Evolutionary conservation across 2,329 filamentous ascomycete genomes (phyloP).

Genomic region (Pseudogymnoascus verrucosus): DNA sequence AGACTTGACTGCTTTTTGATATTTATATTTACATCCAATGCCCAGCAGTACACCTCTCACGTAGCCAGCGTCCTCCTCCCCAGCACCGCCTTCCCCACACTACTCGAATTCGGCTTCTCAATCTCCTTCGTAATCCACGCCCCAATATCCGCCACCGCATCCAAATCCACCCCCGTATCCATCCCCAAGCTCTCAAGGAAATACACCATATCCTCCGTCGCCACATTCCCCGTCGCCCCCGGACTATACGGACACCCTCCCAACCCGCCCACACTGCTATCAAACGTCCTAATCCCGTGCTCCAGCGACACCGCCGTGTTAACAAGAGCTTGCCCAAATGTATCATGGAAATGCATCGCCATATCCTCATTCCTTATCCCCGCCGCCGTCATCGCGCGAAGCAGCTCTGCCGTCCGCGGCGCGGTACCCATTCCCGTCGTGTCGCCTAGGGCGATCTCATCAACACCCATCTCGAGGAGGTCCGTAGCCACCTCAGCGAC

Average conservation of each 20-base stretch:
- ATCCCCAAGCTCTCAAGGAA: slow-evolving; percentile 67
- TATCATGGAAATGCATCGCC: slow-evolving; percentile 84
- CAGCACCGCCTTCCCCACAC: slow-evolving; percentile 57
- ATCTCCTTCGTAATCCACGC: slow-evolving; percentile 62
- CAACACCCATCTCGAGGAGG: slow-evolving; percentile 77
- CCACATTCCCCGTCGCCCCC: slow-evolving; percentile 78
- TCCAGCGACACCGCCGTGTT: slow-evolving; percentile 72
- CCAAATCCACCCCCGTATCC: slow-evolving; percentile 63
- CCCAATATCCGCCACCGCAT: slow-evolving; percentile 59
- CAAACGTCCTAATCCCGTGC: slow-evolving; percentile 70
- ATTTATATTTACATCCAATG: slow-evolving; percentile 4
- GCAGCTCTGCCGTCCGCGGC: slow-evolving; percentile 56
- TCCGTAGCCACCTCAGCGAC: slow-evolving; percentile 60
- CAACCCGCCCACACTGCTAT: slow-evolving; percentile 70
- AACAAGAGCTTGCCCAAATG: slow-evolving; percentile 76
- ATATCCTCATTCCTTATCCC: slow-evolving; percentile 63
- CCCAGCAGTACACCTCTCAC: not conserved
- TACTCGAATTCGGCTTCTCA: slow-evolving; percentile 54
- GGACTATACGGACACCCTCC: slow-evolving; percentile 82
- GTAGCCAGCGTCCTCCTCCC: slow-evolving; percentile 29
- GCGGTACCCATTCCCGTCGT: slow-evolving; percentile 86
- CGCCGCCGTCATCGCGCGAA: slow-evolving; percentile 56
- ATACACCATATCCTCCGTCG: slow-evolving; percentile 78
- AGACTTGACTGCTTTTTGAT: not conserved
- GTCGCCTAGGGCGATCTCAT: slow-evolving; percentile 84